Base-by-base conservation (phyloP, 805 yeast species). In the Candida michaelii region DNA sequence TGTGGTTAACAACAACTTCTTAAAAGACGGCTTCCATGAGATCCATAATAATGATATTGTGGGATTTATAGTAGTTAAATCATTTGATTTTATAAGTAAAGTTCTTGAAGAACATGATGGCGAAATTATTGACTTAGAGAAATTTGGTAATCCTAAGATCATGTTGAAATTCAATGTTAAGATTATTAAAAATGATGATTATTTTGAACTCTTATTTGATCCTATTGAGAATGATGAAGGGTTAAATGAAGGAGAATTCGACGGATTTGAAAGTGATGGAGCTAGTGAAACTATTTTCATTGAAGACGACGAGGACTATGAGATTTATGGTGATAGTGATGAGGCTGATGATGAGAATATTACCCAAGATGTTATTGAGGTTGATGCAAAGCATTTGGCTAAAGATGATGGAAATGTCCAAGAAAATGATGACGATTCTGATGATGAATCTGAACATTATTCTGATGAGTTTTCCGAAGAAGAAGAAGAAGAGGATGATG, bases 1-100 rank as follows among this genome's bases (percentile, higher is more conserved):
- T 13, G 45, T 65, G 7, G 37, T 63, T 42, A 62, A 66, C 43
- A 52, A 55, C 21, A 37, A 53, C 6, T 53, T 56, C 18, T 49
- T 69, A 13, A 36, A 6, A 7, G 48, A 44, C 21, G 39, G 31
- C 15, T 45, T 48, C 52, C 42, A 48, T 37, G 36, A 37, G 10
- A 42, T 66, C 18, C 23, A 30, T 10, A 36, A 49, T 35, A 62
- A 60, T 14, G 73, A 69, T 46, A 35, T 19, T 2, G 43, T 70
- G 14, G 70, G 73, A 4, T 66, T 70, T 39, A 62, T 69, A 24
- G 51, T 70, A 24, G 49, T 62, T 21, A 56, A 56, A 41, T 68
- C 71, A 11, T 15, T 30, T 23, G 14, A 36, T 7, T 30, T 29
- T 6, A 36, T 42, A 11, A 8, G 4, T 3, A 6, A 11, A 18